These are phyloP conservation scores for Nymphaea colorata DNA, from an alignment of 164 flowering plant species.

Conservation along the genomic window DNA sequence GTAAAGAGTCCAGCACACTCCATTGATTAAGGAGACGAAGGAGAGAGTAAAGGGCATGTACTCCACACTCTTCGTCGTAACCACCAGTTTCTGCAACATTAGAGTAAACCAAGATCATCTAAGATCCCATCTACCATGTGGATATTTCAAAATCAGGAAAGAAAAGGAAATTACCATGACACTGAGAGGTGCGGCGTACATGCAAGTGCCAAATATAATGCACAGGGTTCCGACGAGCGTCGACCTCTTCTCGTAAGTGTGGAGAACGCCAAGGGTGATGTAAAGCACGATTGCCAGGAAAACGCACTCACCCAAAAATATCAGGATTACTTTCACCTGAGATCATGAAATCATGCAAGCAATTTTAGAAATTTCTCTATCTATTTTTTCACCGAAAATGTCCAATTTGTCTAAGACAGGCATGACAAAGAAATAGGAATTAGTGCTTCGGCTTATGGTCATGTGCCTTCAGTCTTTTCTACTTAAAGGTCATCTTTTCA, in stretches of 20 bases:
- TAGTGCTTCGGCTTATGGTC: too few species aligned
- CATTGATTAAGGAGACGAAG: slow-evolving; percentile 32
- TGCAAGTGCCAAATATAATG: slow-evolving; percentile 30
- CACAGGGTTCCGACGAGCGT: slow-evolving; percentile 43
- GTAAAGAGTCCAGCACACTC: slow-evolving; percentile 38
- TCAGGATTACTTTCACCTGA: slow-evolving; percentile 17
- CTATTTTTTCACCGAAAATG: too few species aligned
- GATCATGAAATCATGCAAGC: not conserved
- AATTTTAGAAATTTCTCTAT: not conserved
- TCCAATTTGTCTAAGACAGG: too few species aligned
- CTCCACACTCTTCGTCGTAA: slow-evolving; percentile 58
- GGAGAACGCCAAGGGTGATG: slow-evolving; percentile 14
- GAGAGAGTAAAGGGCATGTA: slow-evolving; percentile 57
- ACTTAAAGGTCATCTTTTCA: too few species aligned
- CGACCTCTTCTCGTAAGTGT: slow-evolving; percentile 19
- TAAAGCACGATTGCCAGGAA: slow-evolving; percentile 17
- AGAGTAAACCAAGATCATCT: not conserved
- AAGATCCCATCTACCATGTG: not conserved
- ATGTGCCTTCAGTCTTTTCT: too few species aligned
- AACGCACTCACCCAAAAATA: slow-evolving; percentile 11
- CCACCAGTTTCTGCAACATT: slow-evolving; percentile 38
- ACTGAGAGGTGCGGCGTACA: slow-evolving; percentile 58
- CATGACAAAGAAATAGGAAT: too few species aligned
- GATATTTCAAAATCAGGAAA: not conserved
- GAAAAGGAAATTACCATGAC: slow-evolving; percentile 8